Conservation (phyloP, 2,329 filamentous ascomycete genomes). For the Curvularia verruculosa region DNA sequence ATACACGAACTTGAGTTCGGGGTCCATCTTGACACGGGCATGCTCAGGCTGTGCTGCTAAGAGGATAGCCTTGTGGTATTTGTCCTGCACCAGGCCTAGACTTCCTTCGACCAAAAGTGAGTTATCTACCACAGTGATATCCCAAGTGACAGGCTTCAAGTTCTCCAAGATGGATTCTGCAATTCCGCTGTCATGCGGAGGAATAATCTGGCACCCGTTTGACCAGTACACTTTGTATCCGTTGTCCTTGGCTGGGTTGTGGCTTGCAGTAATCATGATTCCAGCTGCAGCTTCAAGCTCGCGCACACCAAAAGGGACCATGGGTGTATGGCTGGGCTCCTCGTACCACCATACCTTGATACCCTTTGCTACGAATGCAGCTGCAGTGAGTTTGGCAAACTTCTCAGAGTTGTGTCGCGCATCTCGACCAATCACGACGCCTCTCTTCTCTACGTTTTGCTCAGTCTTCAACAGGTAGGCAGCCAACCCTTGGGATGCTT, state of each 20-base stretch:
- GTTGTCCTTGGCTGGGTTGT: slow-evolving; percentile 69
- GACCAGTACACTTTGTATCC: slow-evolving; percentile 72
- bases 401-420: slow-evolving; percentile 67
- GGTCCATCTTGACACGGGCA: slow-evolving; percentile 24
- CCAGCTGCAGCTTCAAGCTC: slow-evolving; percentile 62
- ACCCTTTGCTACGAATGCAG: slow-evolving; percentile 63
- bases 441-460: slow-evolving; percentile 50
- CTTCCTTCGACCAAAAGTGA: slow-evolving; percentile 52
- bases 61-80: slow-evolving; percentile 54
- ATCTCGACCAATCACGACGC: slow-evolving; percentile 67
- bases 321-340: slow-evolving; percentile 63
- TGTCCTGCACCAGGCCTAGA: slow-evolving; percentile 50
- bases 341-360: slow-evolving; percentile 66
- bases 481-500: slow-evolving; percentile 69
- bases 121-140: slow-evolving; percentile 51
- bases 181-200: slow-evolving; percentile 66
- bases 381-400: slow-evolving; percentile 66
- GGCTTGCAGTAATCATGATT: slow-evolving; percentile 70
- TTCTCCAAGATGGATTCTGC: slow-evolving; percentile 63
- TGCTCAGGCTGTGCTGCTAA: slow-evolving; percentile 46
- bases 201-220: slow-evolving; percentile 70
- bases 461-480: slow-evolving; percentile 61
- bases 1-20: slow-evolving; percentile 57
- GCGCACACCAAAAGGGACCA: slow-evolving; percentile 66
- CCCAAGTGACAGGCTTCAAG: slow-evolving; percentile 59